Percentiles rank a stretch among this genome's conserved stretches.
Evolutionary conservation across 257 asterid species (phyloP).

Genomic region (Paraleonurus japonicus): DNA sequence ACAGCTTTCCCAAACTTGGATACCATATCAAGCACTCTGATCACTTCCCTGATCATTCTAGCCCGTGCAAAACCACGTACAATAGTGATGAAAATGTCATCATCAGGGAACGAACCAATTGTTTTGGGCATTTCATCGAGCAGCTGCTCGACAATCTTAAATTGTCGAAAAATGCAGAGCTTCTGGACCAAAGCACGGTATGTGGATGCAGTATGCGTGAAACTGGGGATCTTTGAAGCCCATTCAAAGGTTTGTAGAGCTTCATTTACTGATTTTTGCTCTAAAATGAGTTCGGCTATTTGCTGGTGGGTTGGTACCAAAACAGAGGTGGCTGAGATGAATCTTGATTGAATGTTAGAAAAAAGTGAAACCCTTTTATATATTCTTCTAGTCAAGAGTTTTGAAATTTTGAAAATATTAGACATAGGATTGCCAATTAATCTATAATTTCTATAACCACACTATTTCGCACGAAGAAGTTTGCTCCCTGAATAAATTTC

Average conservation of each 20-base stretch:
- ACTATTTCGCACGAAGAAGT: too few relatives aligned
- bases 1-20: constrained; percentile 48
- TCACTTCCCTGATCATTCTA: constrained; percentile 57
- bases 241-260: constrained; percentile 88
- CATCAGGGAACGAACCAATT: constrained; percentile 56
- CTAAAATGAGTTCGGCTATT: constrained; percentile 64
- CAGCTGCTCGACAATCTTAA: constrained; percentile 46
- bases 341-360: constrained; percentile 35
- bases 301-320: constrained; percentile 64
- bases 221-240: constrained; percentile 69
- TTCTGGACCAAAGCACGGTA: constrained; percentile 78
- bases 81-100: constrained; percentile 68
- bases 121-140: constrained; percentile 87
- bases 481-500: too few relatives aligned
- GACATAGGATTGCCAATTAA: constrained; percentile 21
- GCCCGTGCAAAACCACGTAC: constrained; percentile 82
- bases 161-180: constrained; percentile 63
- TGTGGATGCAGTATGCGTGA: constrained; percentile 62
- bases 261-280: constrained; percentile 64
- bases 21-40: constrained; percentile 56
- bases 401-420: constrained; percentile 19
- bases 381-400: constrained; percentile 1
- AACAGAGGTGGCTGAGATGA: constrained; percentile 38
- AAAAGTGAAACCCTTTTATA: constrained; percentile 9
- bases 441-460: too few relatives aligned